Base-by-base conservation (phyloP, 2,329 filamentous ascomycete genomes). In the Blastomyces parvus region DNA sequence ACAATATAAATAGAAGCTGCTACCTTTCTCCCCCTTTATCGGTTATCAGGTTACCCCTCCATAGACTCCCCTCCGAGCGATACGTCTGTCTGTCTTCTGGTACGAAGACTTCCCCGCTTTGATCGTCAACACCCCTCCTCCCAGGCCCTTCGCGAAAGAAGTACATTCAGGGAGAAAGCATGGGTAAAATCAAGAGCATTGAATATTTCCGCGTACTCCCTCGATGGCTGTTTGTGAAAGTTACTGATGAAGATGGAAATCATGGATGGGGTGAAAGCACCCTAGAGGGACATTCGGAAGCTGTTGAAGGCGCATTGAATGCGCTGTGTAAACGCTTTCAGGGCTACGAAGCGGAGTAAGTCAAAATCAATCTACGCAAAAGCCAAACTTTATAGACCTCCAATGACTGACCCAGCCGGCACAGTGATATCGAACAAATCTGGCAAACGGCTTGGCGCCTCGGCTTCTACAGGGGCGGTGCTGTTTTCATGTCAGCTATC, bases 401-500 rank as follows among this genome's bases (percentile, higher is more conserved):
- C 42, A 59, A 11, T 14, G 48, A 57, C 40, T 36, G 53, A 48
- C 57, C 48, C 46, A 42, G 56, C 57, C 38, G 62, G 48, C 40
- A 40, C 56, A 89, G 86, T 70, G 85, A 90, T 59, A 91, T 92
- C 66, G 89, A 92, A 71, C 86, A 90, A 66, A 87, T 92, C 64
- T 92, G 89, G 89, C 88, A 91, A 72, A 81, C 83, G 66, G 83
- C 84, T 33, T 91, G 86, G 83, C 82, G 89, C 52, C 78, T 83
- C 52, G 84, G 84, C 0, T 93, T 92, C 74, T 92, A 92, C 73
- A 81, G 89, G 36, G 89, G 89, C 1, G 89, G 89, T 0, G 87
- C 89, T 0, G 88, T 92, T 11, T 87, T 92, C 67, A 91, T 92
- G 88, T 89, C 85, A 67, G 89, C 89, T 0, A 75, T 92, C 19